A percentile compares a stretch with the other conserved stretches of the same genome.
phyloP scores from a whole-genome alignment of 345 rosid species.

The Syzygium grande region DNA sequence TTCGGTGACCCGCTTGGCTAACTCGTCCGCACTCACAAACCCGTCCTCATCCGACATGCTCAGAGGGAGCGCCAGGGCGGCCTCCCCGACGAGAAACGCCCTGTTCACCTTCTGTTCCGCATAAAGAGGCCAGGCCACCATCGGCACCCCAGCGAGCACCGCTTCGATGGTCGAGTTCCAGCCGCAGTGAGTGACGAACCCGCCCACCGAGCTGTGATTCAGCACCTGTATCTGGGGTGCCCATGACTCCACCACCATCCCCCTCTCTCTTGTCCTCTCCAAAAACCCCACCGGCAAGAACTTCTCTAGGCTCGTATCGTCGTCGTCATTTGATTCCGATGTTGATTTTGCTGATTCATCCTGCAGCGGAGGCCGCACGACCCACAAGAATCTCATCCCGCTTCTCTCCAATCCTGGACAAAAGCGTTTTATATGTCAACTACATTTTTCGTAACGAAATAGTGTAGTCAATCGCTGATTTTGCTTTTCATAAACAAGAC shows the following conservation, averaged over 20 bases:
- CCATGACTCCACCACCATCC: conserved; percentile 3
- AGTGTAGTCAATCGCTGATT: neutral
- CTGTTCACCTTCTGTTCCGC: conserved; percentile 6
- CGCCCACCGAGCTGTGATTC: neutral
- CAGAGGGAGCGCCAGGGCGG: neutral
- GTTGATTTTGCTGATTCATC: neutral
- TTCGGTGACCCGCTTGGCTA: neutral
- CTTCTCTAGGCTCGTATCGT: neutral
- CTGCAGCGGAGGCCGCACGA: neutral
- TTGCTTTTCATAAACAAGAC: neutral
- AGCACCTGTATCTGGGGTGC: conserved; percentile 1
- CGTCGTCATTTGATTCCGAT: neutral
- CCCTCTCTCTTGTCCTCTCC: conserved; percentile 5
- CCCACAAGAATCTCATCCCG: conserved; percentile 8
- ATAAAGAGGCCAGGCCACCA: conserved; percentile 5
- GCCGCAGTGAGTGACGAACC: conserved; percentile 5
- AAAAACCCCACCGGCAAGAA: neutral
- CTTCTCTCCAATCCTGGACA: neutral
- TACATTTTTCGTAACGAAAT: too few species aligned
- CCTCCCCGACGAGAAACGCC: neutral
- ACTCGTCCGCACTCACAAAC: neutral
- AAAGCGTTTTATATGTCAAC: too few species aligned
- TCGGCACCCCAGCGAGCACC: neutral
- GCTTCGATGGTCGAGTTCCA: conserved; percentile 5
- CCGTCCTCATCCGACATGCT: neutral